Conservation (phyloP, 176 grass and related monocot species). For the Aegilops bicornis region DNA sequence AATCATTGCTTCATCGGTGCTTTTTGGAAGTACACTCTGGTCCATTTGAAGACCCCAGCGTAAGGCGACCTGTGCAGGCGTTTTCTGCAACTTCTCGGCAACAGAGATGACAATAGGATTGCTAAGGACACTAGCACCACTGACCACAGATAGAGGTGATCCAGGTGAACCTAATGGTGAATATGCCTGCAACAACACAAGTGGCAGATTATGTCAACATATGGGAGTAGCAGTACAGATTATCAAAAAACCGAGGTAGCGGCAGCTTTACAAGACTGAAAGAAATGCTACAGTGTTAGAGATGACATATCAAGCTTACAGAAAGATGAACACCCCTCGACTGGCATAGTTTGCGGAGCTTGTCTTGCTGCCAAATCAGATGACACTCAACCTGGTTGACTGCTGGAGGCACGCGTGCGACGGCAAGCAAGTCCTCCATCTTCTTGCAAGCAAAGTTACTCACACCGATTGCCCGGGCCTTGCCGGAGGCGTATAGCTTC, state of each 20-base stretch:
- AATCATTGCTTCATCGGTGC: conserved; percentile 44
- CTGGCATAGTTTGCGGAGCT: conserved; percentile 45
- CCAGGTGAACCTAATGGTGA: conserved; percentile 50
- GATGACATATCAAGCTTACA: conserved; percentile 34
- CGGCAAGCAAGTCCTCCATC: conserved; percentile 40
- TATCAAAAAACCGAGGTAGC: neutral
- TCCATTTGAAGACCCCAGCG: conserved; percentile 53
- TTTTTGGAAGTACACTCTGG: conserved; percentile 56
- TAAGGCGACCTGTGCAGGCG: conserved; percentile 50
- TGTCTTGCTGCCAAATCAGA: conserved; percentile 46
- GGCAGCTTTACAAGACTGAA: neutral
- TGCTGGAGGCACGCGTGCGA: conserved; percentile 48
- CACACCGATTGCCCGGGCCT: conserved; percentile 53
- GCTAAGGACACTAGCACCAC: conserved; percentile 28
- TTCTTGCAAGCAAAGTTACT: conserved; percentile 62
- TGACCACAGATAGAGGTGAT: conserved; percentile 1
- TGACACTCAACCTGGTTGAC: conserved; percentile 67
- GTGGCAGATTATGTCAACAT: neutral
- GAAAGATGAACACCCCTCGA: conserved; percentile 53
- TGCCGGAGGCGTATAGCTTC: conserved; percentile 42
- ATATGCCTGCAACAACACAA: conserved; percentile 37
- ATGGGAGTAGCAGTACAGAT: neutral
- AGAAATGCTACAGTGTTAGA: neutral
- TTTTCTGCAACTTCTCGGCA: conserved; percentile 47
- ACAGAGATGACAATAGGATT: conserved; percentile 33